Evolutionary conservation across 148 eudicot genomes (phyloP).

Genomic region (Oxyria digyna): DNA sequence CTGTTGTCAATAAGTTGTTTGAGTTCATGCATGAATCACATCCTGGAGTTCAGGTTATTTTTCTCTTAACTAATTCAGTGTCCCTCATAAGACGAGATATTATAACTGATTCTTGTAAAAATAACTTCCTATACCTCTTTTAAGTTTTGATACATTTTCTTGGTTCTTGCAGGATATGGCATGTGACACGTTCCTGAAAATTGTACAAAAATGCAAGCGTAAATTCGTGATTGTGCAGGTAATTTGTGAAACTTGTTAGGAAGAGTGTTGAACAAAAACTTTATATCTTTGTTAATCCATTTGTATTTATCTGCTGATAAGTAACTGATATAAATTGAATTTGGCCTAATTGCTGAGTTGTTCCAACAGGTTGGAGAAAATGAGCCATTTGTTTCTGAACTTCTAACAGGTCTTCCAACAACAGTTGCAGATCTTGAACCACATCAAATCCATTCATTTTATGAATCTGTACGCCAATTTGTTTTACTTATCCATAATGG

Average conservation of each 20-base stretch:
- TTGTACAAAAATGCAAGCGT: constrained; percentile 97
- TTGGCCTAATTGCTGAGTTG: background rate
- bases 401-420: constrained; percentile 74
- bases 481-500: background rate
- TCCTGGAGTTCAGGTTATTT: constrained; percentile 94
- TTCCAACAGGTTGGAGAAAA: constrained; percentile 73
- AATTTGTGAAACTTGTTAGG: background rate
- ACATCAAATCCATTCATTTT: constrained; percentile 91
- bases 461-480: constrained; percentile 69
- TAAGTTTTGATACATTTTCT: background rate
- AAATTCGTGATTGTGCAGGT: constrained; percentile 95
- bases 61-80: background rate
- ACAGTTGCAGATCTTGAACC: constrained; percentile 81
- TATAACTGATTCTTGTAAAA: too few relatives aligned
- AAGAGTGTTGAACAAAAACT: background rate
- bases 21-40: constrained; percentile 99
- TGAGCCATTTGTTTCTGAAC: constrained; percentile 98
- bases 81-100: background rate
- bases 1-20: constrained; percentile 93
- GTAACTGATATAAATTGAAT: background rate
- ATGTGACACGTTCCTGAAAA: constrained; percentile 93
- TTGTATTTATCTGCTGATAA: background rate
- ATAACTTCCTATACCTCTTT: too few relatives aligned
- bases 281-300: background rate
- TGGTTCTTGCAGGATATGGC: constrained; percentile 82